Evolutionary conservation across 805 yeast genomes (phyloP).

Genomic region (Suhomyces sp.): DNA sequence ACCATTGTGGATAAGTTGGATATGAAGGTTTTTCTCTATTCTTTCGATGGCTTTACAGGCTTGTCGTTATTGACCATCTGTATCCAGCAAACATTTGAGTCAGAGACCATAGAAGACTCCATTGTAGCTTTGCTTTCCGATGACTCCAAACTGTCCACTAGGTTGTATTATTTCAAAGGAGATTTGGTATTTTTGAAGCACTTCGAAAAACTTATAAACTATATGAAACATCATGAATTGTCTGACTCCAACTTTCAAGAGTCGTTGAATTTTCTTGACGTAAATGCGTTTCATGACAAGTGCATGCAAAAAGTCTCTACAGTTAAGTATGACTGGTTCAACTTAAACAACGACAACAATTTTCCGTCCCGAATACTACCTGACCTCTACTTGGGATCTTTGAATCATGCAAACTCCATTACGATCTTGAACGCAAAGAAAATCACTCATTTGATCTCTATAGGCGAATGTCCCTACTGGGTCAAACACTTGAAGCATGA

Average conservation of each 20-base stretch:
- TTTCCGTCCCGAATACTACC: constrained; percentile 32
- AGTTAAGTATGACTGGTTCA: constrained; percentile 32
- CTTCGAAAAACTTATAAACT: constrained; percentile 29
- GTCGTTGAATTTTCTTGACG: constrained; percentile 5
- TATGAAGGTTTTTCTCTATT: constrained; percentile 28
- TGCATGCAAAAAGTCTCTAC: constrained; percentile 3
- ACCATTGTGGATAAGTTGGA: constrained; percentile 14
- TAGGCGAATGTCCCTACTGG: constrained; percentile 40
- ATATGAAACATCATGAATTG: constrained; percentile 16
- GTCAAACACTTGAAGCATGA: constrained; percentile 12
- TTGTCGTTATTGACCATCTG: constrained; percentile 22
- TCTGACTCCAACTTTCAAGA: background rate
- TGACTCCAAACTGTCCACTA: constrained; percentile 8
- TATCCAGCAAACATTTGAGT: constrained; percentile 14
- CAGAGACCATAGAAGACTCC: constrained; percentile 23
- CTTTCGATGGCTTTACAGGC: constrained; percentile 40
- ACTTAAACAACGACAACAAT: constrained; percentile 28
- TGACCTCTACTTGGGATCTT: constrained; percentile 31
- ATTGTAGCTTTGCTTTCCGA: constrained; percentile 17
- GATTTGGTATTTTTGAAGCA: constrained; percentile 29
- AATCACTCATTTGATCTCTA: constrained; percentile 27
- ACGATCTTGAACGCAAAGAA: constrained; percentile 24
- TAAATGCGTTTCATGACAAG: constrained; percentile 9
- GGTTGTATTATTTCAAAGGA: constrained; percentile 28
- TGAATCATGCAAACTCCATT: constrained; percentile 31